Evolutionary conservation across 495 filamentous ascomycete genomes (phyloP), one percentile per base, ranked within the genome.

Genomic region (Physcia stellaris): DNA sequence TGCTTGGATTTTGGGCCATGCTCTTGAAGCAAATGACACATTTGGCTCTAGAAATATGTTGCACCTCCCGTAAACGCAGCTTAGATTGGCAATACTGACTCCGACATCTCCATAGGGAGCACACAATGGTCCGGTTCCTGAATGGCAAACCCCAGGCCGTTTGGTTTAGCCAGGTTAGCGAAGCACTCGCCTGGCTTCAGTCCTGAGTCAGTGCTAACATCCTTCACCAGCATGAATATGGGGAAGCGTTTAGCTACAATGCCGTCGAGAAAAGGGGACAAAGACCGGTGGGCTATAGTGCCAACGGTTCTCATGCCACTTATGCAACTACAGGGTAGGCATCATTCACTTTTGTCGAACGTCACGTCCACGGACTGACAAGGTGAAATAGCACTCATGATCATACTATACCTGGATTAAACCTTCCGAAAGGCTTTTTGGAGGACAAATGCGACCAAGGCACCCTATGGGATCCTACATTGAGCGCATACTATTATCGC

Each of bases 111-210:
- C n/a, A n/a, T n/a, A n/a, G n/a, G 69, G 75, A 79, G 48, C 75
- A 80, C 50, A 77, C 69, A 43, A 77, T 79, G 75, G 62, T 82
- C 37, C 73, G 77, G 10, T 82, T 82, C 52, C 30, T 59, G 11
- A 62, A 78, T 35, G 75, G 72, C 19, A 42, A 47, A 6, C 77
- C 77, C 1, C 50, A 67, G 41, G 59, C 66, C 11, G 54, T 82
- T 21, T 82, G 75, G 74, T 79, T 65, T 43, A 23, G 16, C 9
- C 32, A 9, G 26, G 26, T n/a, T n/a, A 28, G n/a, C 9, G 26
- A 28, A 9, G 9, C n/a, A 28, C 26, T 28, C n/a, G n/a, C n/a
- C n/a, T 28, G 9, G n/a, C 26, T 9, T n/a, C 19, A 18, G 30
- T 9, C 4, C 6, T 16, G 12, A 32, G 6, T 32, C 2, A 18